phyloP scores from a whole-genome alignment of 768 basidiomycete genomes.

The Pisolithus microcarpus region DNA sequence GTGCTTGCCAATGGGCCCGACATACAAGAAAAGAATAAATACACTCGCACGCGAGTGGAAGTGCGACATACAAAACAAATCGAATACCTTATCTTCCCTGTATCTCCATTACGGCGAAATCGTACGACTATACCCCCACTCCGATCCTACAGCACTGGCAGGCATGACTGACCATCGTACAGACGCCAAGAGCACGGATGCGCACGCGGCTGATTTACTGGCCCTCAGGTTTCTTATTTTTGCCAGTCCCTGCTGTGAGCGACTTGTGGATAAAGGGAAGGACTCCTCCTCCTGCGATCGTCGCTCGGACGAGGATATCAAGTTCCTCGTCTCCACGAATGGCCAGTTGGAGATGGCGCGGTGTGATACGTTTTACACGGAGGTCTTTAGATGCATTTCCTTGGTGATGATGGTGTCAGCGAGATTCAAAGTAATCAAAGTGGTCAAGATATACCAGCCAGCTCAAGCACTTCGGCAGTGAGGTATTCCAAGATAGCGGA shows the following conservation, averaged over 20 bases:
- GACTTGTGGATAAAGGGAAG: conserved; percentile 86
- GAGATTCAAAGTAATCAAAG: no score
- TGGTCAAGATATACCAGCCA: conserved; percentile 61
- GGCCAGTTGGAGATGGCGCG: conserved; percentile 90
- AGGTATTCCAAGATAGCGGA: conserved; percentile 93
- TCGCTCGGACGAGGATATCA: conserved; percentile 90
- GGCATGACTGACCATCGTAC: no score
- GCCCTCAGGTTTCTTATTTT: conserved; percentile 39
- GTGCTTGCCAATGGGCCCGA: not conserved
- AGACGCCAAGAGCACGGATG: not conserved
- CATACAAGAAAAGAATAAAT: not conserved
- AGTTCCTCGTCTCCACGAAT: conserved; percentile 97
- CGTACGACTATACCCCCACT: not conserved
- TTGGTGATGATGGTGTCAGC: conserved; percentile 19
- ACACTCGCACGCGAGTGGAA: not conserved
- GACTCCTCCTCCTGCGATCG: conserved; percentile 87
- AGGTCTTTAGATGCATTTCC: conserved; percentile 97
- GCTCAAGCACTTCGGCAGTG: conserved; percentile 91
- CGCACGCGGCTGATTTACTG: conserved; percentile 9
- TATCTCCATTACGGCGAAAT: not conserved
- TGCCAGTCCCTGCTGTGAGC: conserved; percentile 47
- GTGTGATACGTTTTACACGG: conserved; percentile 95
- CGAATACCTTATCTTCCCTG: conserved; percentile 15
- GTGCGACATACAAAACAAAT: conserved; percentile 8
- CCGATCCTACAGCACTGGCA: not conserved